Evolutionary conservation across 192 early-diverging fungal species (phyloP).

Genomic region (Backusella circina): DNA sequence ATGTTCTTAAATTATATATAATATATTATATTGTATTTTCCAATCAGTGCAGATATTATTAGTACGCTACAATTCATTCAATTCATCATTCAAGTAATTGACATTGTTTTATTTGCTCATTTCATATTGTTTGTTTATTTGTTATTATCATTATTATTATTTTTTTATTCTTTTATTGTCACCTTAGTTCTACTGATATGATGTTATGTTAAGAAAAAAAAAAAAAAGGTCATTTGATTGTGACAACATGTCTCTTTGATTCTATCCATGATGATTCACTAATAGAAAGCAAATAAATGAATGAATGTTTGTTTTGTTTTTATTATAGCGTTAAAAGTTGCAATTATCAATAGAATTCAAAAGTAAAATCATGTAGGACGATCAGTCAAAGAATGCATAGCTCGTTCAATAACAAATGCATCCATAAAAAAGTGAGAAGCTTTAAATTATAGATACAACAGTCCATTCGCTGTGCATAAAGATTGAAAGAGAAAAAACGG

Average conservation of each 20-base stretch:
- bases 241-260: not conserved
- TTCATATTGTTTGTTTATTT: not conserved
- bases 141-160: not conserved
- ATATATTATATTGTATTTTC: too few species aligned
- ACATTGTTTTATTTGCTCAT: not conserved
- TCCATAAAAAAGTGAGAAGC: conserved; percentile 3
- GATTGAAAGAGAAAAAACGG: not conserved
- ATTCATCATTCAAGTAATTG: not conserved
- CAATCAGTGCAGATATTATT: too few species aligned
- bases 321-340: not conserved
- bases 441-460: not conserved
- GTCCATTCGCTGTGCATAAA: not conserved
- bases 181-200: not conserved
- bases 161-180: not conserved
- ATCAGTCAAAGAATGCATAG: conserved; percentile 14
- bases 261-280: not conserved
- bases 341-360: not conserved
- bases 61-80: too few species aligned
- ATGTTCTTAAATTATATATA: not conserved
- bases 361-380: not conserved
- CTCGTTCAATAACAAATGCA: conserved; percentile 23
- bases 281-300: not conserved
- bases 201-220: too few species aligned
- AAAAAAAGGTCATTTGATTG: not conserved
- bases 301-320: not conserved